Conservation (phyloP, 768 basidiomycete species). For the Podaxis mareebaensis region DNA sequence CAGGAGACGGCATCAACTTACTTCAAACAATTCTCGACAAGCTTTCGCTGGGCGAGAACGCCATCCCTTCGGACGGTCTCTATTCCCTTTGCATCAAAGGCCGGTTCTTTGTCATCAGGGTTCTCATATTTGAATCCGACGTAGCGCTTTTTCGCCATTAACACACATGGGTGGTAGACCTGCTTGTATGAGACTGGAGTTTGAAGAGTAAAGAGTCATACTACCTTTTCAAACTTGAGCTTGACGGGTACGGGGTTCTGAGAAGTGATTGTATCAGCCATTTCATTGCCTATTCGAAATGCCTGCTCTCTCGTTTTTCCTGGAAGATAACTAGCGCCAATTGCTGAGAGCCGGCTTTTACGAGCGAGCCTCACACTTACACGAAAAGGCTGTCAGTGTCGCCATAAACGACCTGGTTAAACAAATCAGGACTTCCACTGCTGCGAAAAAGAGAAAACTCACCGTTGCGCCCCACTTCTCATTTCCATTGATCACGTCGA, state of each 20-base stretch:
- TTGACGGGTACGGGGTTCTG: constrained; percentile 90
- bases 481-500: constrained; percentile 71
- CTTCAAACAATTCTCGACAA: constrained; percentile 90
- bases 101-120: constrained; percentile 74
- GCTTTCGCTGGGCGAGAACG: constrained; percentile 87
- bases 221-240: constrained; percentile 96
- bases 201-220: not conserved
- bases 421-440: not conserved
- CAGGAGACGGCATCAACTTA: constrained; percentile 31
- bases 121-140: constrained; percentile 95
- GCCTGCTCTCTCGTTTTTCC: constrained; percentile 94
- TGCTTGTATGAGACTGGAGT: constrained; percentile 27
- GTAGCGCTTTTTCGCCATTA: constrained; percentile 98
- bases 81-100: constrained; percentile 96
- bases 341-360: not conserved
- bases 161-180: constrained; percentile 93
- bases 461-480: constrained; percentile 84
- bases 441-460: not conserved
- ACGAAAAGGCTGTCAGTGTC: constrained; percentile 97
- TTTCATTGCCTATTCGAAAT: constrained; percentile 90
- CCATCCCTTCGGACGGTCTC: constrained; percentile 96
- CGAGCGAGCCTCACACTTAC: constrained; percentile 27
- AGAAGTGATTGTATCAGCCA: constrained; percentile 83
- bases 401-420: constrained; percentile 80
- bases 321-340: constrained; percentile 56